Evolutionary conservation across 768 basidiomycete species (phyloP), one percentile per base, ranked within the genome.

Genomic region (Dioszegia hungarica): DNA sequence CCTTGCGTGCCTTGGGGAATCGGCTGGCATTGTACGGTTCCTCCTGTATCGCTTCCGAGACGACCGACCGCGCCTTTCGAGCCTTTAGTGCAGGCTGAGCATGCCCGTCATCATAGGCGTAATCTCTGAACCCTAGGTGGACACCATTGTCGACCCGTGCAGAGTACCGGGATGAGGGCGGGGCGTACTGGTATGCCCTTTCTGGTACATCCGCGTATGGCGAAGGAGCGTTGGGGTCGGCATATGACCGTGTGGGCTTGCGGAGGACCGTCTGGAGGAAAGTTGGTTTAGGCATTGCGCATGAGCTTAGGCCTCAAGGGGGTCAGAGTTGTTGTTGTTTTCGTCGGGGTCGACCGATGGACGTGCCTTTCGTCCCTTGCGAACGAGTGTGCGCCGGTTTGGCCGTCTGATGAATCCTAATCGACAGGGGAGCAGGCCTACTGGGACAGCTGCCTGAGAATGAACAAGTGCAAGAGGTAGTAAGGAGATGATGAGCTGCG

Each of bases 201-300:
- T 28, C 49, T 9, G 49, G 14, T 10, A 3, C 22, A 27, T 68
- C 67, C 48, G 62, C 60, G 64, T 64, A 72, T 46, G 67, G 70
- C 9, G 66, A 62, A 11, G 63, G 43, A 29, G 59, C 63, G 48
- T 63, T 51, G 59, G 67, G 62, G 46, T 63, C 59, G 17, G 70
- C 70, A 54, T 72, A 72, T 24, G 63, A 65, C 22, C 68, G 47
- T 0, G 70, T 65, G n/a, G 70, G 70, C 47, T 72, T 72, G 22
- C 62, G 43, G 12, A 72, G 51, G 10, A 69, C 70, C 9, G 63
- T 20, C 43, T 72, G 70, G 22, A 72, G 51, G 45, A 72, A 67
- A 29, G 66, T 72, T 15, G 70, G 68, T 62, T 66, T 67, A 11
- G 70, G 70, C 70, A 72, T 72, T 56, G 14, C 61, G 55, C 22